Evolutionary conservation across 192 early-diverging fungal species (phyloP), one percentile per base, ranked within the genome.

Genomic region (Kickxella alabastrina): DNA sequence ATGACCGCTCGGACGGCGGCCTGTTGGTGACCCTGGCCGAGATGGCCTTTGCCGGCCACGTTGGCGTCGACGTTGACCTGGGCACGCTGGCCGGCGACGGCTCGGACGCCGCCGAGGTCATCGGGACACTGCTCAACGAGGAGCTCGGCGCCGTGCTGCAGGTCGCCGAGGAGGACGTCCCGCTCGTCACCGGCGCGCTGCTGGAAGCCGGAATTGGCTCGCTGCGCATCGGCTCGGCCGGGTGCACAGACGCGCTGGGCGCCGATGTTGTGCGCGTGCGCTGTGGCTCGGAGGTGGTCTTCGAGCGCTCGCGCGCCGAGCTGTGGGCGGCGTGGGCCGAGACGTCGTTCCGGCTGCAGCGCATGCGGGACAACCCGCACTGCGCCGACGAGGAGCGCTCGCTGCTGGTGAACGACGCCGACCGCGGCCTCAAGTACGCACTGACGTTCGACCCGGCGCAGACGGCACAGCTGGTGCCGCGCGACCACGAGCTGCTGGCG

Each of bases 1-100:
- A 99, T 74, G 97, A 99, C 65, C 87, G 94, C 36, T 95, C 93
- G 4, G 97, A 99, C 79, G 97, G 97, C 57, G 97, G 97, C 37
- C 77, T 99, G 59, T 86, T 97, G 54, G 66, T 83, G 14, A 90
- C 97, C n/a, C 55, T 99, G 24, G 76, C 78, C 19, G 97, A 99
- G 68, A 99, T 99, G 97, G 80, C 78, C 21, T 95, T 99, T 81
- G 94, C 97, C 15, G 94, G 93, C 10, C 95, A 89, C 53, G 79
- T 90, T 4, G 94, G 95, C 27, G 79, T 82, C 42, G 64, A 79
- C 14, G 49, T 98, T 5, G 87, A 96, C 45, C 46, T 89, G 6
- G 37, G 72, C 5, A 39, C 80, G 0, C 51, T 85, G n/a, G 22
- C 29, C 64, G 42, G 10, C 26, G 0, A 24, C 43, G n/a, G 44